Evolutionary conservation across 305 asterid species (phyloP).

Genomic region (Petunia hybrid): DNA sequence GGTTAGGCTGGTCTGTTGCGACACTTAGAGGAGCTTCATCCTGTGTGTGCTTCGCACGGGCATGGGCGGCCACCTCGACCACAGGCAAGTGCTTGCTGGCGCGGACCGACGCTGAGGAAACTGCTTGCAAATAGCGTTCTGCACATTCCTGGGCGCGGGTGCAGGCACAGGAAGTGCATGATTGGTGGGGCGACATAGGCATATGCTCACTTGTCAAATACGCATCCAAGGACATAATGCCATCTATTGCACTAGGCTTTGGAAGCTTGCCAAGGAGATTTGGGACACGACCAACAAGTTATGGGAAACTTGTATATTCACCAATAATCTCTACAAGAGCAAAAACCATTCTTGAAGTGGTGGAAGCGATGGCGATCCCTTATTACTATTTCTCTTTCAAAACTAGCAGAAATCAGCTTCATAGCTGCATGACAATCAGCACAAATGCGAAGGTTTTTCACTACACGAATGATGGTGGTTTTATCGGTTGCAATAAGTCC

Average conservation of each 20-base stretch:
- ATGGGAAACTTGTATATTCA: conserved; percentile 5
- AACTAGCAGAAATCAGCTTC: conserved; percentile 43
- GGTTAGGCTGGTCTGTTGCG: neutral
- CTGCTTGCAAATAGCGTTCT: neutral
- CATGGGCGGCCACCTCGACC: neutral
- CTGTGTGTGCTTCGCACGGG: neutral
- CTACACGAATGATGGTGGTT: conserved; percentile 63
- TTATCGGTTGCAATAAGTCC: conserved; percentile 59
- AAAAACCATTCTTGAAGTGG: conserved; percentile 44
- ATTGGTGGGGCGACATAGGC: neutral
- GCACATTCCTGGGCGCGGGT: neutral
- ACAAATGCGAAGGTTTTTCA: conserved; percentile 58
- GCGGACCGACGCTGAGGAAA: neutral
- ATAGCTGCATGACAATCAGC: conserved; percentile 45
- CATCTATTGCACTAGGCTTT: neutral
- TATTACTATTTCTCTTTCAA: conserved; percentile 44
- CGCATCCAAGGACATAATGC: neutral
- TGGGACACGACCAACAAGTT: neutral
- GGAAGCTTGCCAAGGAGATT: neutral
- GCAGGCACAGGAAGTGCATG: neutral
- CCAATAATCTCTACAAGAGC: conserved; percentile 51
- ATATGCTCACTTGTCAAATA: neutral
- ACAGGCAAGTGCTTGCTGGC: neutral
- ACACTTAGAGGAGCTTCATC: conserved; percentile 15
- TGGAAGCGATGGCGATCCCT: conserved; percentile 47